Evolutionary conservation across 139 green algal species (phyloP).

Genomic region (Chlorella sp.): DNA sequence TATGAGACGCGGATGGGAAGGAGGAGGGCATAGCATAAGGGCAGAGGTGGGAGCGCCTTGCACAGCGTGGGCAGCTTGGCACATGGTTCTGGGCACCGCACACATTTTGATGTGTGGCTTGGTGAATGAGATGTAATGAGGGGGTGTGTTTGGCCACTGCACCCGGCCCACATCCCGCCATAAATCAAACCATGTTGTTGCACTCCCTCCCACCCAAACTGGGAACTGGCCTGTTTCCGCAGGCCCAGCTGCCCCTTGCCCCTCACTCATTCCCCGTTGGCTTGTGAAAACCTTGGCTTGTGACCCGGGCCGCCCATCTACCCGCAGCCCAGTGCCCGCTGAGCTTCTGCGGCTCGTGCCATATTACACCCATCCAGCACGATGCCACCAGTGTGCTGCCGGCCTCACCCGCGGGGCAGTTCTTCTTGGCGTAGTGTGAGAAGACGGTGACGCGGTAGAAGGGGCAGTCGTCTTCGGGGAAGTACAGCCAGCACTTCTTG

Average conservation of each 20-base stretch:
- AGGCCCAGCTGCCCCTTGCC: background rate
- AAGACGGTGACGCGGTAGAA: conserved; percentile 94
- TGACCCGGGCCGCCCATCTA: background rate
- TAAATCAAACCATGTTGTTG: background rate
- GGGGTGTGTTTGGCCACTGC: too few relatives aligned
- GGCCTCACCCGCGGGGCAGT: conserved; percentile 68
- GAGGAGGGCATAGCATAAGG: background rate
- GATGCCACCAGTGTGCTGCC: background rate
- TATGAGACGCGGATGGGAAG: too few relatives aligned
- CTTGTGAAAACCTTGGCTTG: too few relatives aligned
- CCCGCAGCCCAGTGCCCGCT: background rate
- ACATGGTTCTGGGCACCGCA: too few relatives aligned
- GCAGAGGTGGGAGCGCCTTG: conserved; percentile 45
- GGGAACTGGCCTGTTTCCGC: too few relatives aligned
- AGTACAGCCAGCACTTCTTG: conserved; percentile 96
- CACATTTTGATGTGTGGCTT: too few relatives aligned
- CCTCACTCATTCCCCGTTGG: too few relatives aligned
- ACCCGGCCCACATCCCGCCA: background rate
- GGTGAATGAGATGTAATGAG: too few relatives aligned
- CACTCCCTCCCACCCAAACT: background rate
- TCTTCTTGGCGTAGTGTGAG: conserved; percentile 88
- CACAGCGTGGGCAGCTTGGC: conserved; percentile 76
- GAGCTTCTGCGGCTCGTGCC: too few relatives aligned
- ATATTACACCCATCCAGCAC: too few relatives aligned
- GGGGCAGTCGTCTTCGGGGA: conserved; percentile 89